Evolutionary conservation across 371 early-diverging fungal genomes (phyloP).

Genomic region (Thermomucor indicae-seudaticae): DNA sequence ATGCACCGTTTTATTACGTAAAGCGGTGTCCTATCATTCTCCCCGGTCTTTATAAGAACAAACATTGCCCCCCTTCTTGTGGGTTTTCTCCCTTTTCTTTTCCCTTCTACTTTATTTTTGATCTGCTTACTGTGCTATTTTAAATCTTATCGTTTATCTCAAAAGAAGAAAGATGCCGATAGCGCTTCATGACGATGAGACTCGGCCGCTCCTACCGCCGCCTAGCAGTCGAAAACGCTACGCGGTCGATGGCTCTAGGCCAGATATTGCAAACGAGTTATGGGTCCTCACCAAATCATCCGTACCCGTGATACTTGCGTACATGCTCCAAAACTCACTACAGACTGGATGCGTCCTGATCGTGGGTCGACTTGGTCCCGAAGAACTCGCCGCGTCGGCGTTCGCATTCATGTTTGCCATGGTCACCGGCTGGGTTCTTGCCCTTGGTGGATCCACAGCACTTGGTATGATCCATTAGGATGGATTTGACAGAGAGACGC

Average conservation of each 20-base stretch:
- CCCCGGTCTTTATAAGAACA: not conserved
- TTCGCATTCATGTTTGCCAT: slow-evolving; percentile 77
- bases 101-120: not conserved
- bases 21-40: no score
- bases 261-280: not conserved
- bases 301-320: slow-evolving; percentile 52
- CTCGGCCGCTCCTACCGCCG: not conserved
- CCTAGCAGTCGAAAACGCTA: not conserved
- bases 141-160: not conserved
- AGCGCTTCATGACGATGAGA: not conserved
- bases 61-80: not conserved
- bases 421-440: slow-evolving; percentile 77
- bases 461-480: slow-evolving; percentile 60
- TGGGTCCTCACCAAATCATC: slow-evolving; percentile 1
- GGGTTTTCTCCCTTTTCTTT: not conserved
- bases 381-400: slow-evolving; percentile 75
- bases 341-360: slow-evolving; percentile 59
- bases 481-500: no score
- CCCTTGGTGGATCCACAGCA: slow-evolving; percentile 69
- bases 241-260: not conserved
- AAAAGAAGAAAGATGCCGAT: not conserved
- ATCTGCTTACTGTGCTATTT: no score
- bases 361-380: slow-evolving; percentile 54
- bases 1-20: no score
- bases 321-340: slow-evolving; percentile 61